These are phyloP conservation scores for Irpex lacteus DNA, from an alignment of 1,284 basidiomycete species.

Conservation along the genomic window DNA sequence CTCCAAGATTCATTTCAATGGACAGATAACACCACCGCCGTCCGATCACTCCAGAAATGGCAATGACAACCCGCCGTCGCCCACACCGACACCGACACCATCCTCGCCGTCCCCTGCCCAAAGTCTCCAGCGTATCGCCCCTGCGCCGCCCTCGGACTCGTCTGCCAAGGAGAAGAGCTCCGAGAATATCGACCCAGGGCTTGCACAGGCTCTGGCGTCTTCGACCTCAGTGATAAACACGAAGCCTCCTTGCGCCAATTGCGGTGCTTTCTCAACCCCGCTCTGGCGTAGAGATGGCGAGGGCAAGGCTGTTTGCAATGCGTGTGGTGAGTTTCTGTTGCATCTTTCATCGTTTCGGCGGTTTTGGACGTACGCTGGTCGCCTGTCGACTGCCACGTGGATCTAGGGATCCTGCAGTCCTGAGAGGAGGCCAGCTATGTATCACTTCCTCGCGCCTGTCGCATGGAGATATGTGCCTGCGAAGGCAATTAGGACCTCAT, in stretches of 20 bases:
- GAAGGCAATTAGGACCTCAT: not conserved
- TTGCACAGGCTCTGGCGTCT: constrained; percentile 20
- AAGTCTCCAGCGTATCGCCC: constrained; percentile 21
- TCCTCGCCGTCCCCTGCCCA: constrained; percentile 25
- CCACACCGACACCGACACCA: constrained; percentile 18
- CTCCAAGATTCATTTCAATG: constrained; percentile 28
- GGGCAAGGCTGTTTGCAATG: constrained; percentile 82
- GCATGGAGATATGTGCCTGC: constrained; percentile 12
- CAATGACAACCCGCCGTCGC: constrained; percentile 18
- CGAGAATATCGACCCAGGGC: constrained; percentile 25
- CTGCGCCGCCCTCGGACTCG: constrained; percentile 20
- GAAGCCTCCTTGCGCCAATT: constrained; percentile 55
- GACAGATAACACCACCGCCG: constrained; percentile 29
- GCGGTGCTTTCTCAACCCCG: constrained; percentile 72
- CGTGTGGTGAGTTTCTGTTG: constrained; percentile 69
- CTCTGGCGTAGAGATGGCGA: constrained; percentile 80
- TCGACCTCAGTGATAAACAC: constrained; percentile 16
- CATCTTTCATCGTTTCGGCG: constrained; percentile 26
- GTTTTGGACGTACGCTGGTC: constrained; percentile 20
- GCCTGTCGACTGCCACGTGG: constrained; percentile 34
- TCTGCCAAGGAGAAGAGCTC: constrained; percentile 19
- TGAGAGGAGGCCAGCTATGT: constrained; percentile 26
- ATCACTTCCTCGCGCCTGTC: constrained; percentile 27
- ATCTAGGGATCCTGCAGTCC: constrained; percentile 17
- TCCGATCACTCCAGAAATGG: constrained; percentile 29